Evolutionary conservation across 2,329 filamentous ascomycete genomes (phyloP).

Genomic region (Aspergillus puulaauensis): DNA sequence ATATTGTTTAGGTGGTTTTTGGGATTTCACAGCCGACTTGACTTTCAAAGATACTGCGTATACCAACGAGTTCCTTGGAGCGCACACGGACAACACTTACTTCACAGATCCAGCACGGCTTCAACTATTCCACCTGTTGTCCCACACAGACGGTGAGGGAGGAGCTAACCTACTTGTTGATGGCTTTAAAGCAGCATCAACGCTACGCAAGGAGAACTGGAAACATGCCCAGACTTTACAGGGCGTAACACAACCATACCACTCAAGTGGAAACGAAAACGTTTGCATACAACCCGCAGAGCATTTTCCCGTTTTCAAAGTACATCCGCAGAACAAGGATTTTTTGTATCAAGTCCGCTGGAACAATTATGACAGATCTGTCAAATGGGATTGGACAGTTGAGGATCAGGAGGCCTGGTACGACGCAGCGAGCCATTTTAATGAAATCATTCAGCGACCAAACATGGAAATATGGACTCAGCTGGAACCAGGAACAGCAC

Average conservation of each 20-base stretch:
- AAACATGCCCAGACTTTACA: conserved; percentile 60
- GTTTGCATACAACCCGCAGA: conserved; percentile 73
- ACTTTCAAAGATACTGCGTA: conserved; percentile 89
- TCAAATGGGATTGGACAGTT: conserved; percentile 57
- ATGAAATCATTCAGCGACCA: conserved; percentile 64
- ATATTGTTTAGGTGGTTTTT: conserved; percentile 57
- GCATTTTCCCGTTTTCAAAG: conserved; percentile 70
- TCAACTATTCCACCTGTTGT: conserved; percentile 89
- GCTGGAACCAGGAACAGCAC: conserved; percentile 71
- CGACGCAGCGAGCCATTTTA: conserved; percentile 71
- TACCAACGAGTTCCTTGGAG: conserved; percentile 76
- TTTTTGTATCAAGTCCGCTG: conserved; percentile 70
- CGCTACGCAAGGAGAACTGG: conserved; percentile 56
- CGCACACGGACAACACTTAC: conserved; percentile 94
- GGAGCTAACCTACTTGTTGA: conserved; percentile 83
- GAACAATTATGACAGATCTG: conserved; percentile 88
- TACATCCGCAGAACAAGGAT: conserved; percentile 44
- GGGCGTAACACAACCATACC: conserved; percentile 64
- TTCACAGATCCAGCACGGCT: conserved; percentile 90
- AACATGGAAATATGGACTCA: conserved; percentile 77
- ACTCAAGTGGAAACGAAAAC: conserved; percentile 84
- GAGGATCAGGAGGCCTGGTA: conserved; percentile 68
- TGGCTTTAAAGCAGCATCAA: conserved; percentile 70
- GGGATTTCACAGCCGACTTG: conserved; percentile 87
- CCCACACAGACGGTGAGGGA: conserved; percentile 65